Evolutionary conservation across 768 basidiomycete genomes (phyloP).

Genomic region (Rhizopogon rudus): DNA sequence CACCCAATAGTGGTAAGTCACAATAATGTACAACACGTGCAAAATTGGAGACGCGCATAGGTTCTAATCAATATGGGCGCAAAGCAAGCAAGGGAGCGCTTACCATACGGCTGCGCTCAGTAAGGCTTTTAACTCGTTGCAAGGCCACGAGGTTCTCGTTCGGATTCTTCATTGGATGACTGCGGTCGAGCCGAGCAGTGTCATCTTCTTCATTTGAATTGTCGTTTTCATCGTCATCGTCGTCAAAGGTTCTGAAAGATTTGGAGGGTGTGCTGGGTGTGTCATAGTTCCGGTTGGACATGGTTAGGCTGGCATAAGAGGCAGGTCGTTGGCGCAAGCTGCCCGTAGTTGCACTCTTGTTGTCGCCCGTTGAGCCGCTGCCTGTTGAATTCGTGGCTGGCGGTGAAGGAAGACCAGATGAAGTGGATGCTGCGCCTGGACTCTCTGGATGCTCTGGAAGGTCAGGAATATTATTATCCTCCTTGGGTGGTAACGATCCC

Average conservation of each 20-base stretch:
- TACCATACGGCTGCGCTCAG: slow-evolving; percentile 72
- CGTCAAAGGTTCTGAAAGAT: slow-evolving; percentile 25
- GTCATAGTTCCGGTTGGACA: slow-evolving; percentile 36
- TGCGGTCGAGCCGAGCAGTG: slow-evolving; percentile 48
- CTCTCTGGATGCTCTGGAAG: slow-evolving; percentile 67
- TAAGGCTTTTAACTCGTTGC: slow-evolving; percentile 64
- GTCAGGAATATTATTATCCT: slow-evolving; percentile 47
- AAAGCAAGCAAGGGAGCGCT: slow-evolving; percentile 24
- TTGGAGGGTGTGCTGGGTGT: slow-evolving; percentile 24
- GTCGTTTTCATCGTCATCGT: slow-evolving; percentile 46
- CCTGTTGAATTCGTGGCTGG: slow-evolving; percentile 85
- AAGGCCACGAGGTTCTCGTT: slow-evolving; percentile 57
- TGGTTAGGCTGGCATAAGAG: slow-evolving; percentile 28
- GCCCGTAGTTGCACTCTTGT: slow-evolving; percentile 36
- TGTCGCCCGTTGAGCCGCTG: slow-evolving; percentile 70
- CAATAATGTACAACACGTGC: slow-evolving; percentile 25
- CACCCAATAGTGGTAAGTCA: slow-evolving; percentile 2
- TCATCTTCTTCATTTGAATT: slow-evolving; percentile 57
- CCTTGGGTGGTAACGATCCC: slow-evolving; percentile 38
- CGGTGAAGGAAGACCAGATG: slow-evolving; percentile 75
- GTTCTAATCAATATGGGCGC: slow-evolving; percentile 15
- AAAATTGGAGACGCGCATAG: slow-evolving; percentile 21
- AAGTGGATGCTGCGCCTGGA: slow-evolving; percentile 43
- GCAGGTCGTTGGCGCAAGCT: slow-evolving; percentile 32
- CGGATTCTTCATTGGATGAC: slow-evolving; percentile 30